A percentile compares a stretch with the other conserved stretches of the same genome.
Evolutionary conservation across 768 basidiomycete genomes (phyloP).

Genomic region (Trametes coccinea): DNA sequence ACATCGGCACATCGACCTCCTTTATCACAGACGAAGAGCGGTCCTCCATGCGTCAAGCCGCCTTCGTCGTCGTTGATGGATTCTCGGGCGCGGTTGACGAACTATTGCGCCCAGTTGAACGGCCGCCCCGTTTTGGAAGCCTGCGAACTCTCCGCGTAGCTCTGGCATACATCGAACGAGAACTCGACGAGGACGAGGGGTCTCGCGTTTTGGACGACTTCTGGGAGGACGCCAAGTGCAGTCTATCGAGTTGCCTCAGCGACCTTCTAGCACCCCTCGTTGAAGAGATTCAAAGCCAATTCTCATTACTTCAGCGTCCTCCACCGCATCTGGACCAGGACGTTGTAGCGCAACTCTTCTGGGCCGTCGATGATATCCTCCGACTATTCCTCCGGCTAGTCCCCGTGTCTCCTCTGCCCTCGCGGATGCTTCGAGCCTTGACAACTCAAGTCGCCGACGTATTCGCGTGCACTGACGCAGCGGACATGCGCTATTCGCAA

Average conservation of each 20-base stretch:
- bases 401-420: slow-evolving; percentile 49
- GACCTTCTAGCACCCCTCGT: slow-evolving; percentile 50
- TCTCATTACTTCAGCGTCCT: slow-evolving; percentile 38
- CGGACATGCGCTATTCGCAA: slow-evolving; percentile 43
- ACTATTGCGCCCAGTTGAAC: slow-evolving; percentile 48
- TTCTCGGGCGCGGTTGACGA: slow-evolving; percentile 64
- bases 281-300: slow-evolving; percentile 55
- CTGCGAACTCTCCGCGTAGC: slow-evolving; percentile 66
- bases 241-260: slow-evolving; percentile 56
- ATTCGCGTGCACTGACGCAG: slow-evolving; percentile 53
- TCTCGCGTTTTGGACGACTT: slow-evolving; percentile 55
- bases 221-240: slow-evolving; percentile 62
- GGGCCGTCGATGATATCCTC: slow-evolving; percentile 54
- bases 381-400: slow-evolving; percentile 49
- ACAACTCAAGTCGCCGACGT: slow-evolving; percentile 50
- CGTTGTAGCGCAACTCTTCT: slow-evolving; percentile 56
- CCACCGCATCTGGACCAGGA: slow-evolving; percentile 39
- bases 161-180: slow-evolving; percentile 53
- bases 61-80: slow-evolving; percentile 69
- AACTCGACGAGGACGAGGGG: slow-evolving; percentile 57
- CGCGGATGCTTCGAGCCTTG: slow-evolving; percentile 48
- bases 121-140: slow-evolving; percentile 51
- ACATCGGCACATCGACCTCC: slow-evolving; percentile 58
- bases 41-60: slow-evolving; percentile 57
- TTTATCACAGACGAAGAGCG: slow-evolving; percentile 63